phyloP scores from a whole-genome alignment of 371 early-diverging fungal genomes.

The Mortierella sp. region DNA sequence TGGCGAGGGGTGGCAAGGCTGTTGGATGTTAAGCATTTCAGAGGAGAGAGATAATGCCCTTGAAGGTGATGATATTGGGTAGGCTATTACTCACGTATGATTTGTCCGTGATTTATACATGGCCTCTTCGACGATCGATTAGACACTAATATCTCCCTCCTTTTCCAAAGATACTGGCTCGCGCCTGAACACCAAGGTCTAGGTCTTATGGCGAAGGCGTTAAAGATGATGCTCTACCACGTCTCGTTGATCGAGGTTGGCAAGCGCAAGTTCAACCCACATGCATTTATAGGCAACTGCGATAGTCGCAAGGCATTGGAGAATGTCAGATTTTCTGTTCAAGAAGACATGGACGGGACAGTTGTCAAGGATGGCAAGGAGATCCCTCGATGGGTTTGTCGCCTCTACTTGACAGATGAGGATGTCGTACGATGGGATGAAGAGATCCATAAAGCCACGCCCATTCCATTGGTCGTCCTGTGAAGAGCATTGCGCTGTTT shows the following conservation, averaged over 20 bases:
- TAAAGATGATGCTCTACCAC: slow-evolving; percentile 27
- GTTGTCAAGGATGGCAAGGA: slow-evolving; percentile 10
- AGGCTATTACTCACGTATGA: neutral
- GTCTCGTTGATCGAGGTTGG: slow-evolving; percentile 36
- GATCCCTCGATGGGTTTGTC: slow-evolving; percentile 20
- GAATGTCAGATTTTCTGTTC: slow-evolving; percentile 37
- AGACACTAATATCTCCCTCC: neutral
- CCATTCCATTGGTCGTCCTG: slow-evolving; percentile 3
- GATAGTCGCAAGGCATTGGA: slow-evolving; percentile 40
- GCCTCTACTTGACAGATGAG: slow-evolving; percentile 28
- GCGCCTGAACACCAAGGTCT: slow-evolving; percentile 46
- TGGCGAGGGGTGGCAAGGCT: slow-evolving; percentile 31
- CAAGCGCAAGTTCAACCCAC: slow-evolving; percentile 49
- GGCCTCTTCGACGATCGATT: neutral
- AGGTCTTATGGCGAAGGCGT: slow-evolving; percentile 49
- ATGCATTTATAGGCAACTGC: slow-evolving; percentile 35
- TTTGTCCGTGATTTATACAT: neutral
- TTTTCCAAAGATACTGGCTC: slow-evolving; percentile 42
- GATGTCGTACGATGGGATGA: slow-evolving; percentile 17
- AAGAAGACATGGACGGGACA: slow-evolving; percentile 14
- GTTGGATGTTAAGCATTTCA: slow-evolving; percentile 27
- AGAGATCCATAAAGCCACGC: slow-evolving; percentile 24
- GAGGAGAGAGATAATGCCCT: slow-evolving; percentile 36
- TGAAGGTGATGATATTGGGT: slow-evolving; percentile 49
- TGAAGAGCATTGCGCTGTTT: neutral